phyloP scores from a whole-genome alignment of 208 protist species.

The Acanthamoeba culbertsoni region DNA sequence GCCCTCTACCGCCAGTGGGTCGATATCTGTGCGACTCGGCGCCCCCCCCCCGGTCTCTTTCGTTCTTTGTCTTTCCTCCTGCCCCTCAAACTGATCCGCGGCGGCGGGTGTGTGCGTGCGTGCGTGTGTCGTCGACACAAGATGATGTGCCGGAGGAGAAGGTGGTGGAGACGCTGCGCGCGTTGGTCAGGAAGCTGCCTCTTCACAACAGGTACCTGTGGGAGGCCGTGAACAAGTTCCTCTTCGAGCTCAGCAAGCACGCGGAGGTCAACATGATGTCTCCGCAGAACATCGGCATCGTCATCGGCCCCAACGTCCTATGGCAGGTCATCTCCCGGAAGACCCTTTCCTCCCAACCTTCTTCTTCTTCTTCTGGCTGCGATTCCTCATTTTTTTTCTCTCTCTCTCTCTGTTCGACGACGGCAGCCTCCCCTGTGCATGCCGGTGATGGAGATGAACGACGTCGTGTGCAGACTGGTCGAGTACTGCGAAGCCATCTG shows the following conservation, averaged over 20 bases:
- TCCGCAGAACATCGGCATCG: slow-evolving; percentile 59
- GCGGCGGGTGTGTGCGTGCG: too few species aligned
- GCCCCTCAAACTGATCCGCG: too few species aligned
- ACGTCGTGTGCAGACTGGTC: slow-evolving; percentile 15
- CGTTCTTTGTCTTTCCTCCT: neutral
- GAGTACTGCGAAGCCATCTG: slow-evolving; percentile 44
- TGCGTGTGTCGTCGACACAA: neutral
- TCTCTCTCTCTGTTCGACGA: too few species aligned
- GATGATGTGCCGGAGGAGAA: slow-evolving; percentile 6
- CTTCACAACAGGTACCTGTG: slow-evolving; percentile 30
- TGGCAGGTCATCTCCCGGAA: slow-evolving; percentile 13
- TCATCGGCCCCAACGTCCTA: slow-evolving; percentile 55
- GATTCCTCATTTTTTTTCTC: too few species aligned
- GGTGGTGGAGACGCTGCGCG: neutral
- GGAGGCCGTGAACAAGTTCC: slow-evolving; percentile 53
- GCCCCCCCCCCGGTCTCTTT: neutral
- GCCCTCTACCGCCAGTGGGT: slow-evolving; percentile 17
- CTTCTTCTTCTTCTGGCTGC: neutral
- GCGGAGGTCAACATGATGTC: slow-evolving; percentile 58
- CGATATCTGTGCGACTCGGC: neutral
- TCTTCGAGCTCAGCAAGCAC: slow-evolving; percentile 27
- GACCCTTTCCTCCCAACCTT: neutral
- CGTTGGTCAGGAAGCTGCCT: slow-evolving; percentile 32
- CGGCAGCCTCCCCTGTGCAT: slow-evolving; percentile 46
- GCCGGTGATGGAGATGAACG: slow-evolving; percentile 60